Percentiles rank a stretch among this genome's conserved stretches.
Conservation (phyloP, 495 filamentous ascomycete genomes). For the Talaromyces liani region DNA sequence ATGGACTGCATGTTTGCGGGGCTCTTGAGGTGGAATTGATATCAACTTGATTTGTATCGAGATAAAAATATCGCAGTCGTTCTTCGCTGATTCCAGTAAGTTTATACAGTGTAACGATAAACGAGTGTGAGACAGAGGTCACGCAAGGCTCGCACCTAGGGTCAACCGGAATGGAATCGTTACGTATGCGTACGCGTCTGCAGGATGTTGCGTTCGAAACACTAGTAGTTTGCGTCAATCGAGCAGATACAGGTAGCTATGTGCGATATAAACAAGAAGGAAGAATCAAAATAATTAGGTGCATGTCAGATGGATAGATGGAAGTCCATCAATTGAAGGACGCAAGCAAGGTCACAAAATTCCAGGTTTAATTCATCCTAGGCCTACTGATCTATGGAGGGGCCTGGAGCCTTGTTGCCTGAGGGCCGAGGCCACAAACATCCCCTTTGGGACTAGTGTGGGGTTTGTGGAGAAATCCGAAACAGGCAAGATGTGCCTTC, state of each 20-base stretch:
- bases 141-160: background rate
- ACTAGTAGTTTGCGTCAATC: background rate
- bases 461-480: background rate
- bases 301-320: background rate
- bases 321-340: background rate
- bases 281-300: background rate
- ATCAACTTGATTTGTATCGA: background rate
- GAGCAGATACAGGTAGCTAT: background rate
- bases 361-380: background rate
- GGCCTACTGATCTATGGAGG: background rate
- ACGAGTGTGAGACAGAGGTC: background rate
- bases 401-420: background rate
- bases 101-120: background rate
- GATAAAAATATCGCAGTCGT: background rate
- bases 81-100: background rate
- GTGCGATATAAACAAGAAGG: background rate
- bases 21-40: background rate
- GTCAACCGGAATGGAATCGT: background rate
- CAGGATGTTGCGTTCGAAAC: background rate
- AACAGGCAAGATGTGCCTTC: background rate
- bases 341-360: background rate
- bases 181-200: background rate
- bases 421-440: background rate
- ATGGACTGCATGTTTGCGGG: slow-evolving; percentile 66
- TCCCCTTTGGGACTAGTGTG: background rate